Conservation (phyloP, 192 early-diverging fungal genomes). For the Coemansia sp. region DNA sequence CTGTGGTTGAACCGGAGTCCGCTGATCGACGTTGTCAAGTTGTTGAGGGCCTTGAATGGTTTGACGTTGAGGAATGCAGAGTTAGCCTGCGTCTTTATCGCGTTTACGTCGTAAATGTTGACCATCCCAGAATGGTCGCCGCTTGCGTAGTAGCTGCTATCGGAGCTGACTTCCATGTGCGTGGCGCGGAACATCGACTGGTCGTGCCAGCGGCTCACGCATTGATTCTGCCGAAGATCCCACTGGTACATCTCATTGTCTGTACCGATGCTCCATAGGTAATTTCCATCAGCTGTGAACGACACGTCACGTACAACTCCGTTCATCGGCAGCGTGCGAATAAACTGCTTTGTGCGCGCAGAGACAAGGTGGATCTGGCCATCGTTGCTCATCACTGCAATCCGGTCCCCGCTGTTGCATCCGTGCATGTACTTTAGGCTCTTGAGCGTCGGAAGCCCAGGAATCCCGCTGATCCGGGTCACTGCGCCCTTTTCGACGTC, state of each 20-base stretch:
- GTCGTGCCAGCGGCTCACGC: conserved; percentile 79
- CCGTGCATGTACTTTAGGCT: conserved; percentile 69
- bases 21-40: conserved; percentile 81
- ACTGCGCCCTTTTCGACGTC: conserved; percentile 78
- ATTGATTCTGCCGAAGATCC: conserved; percentile 73
- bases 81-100: conserved; percentile 13
- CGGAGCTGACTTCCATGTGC: conserved; percentile 67
- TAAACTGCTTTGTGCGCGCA: conserved; percentile 81
- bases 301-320: conserved; percentile 67
- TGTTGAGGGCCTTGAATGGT: conserved; percentile 75
- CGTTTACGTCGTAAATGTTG: conserved; percentile 75
- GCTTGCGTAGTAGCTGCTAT: conserved; percentile 77
- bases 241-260: conserved; percentile 91
- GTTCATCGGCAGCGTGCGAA: conserved; percentile 89
- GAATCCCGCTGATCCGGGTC: conserved; percentile 68
- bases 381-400: conserved; percentile 77
- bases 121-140: conserved; percentile 86
- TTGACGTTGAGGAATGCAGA: conserved; percentile 53
- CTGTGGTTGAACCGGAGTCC: conserved; percentile 81
- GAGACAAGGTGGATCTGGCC: conserved; percentile 84
- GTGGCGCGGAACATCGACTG: conserved; percentile 79
- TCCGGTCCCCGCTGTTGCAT: conserved; percentile 68
- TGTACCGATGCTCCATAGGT: conserved; percentile 72
- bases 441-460: conserved; percentile 68
- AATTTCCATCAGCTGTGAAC: conserved; percentile 79